Base-by-base conservation (phyloP, 2,329 filamentous ascomycete genomes). In the Thermochaetoides dissita region DNA sequence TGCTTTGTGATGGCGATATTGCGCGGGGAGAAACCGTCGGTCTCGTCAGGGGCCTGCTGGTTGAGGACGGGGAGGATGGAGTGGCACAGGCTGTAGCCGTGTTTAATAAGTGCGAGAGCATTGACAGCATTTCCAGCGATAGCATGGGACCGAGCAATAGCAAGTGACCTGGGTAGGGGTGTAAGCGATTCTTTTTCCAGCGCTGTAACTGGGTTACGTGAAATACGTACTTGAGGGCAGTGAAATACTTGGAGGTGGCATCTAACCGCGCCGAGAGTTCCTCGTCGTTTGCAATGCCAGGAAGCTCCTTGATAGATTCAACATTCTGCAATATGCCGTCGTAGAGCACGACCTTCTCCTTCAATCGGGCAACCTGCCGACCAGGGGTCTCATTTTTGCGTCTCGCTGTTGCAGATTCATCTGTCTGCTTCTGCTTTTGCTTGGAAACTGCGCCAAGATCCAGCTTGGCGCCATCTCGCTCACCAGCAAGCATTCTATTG, bases 241-340 rank as follows among this genome's bases (percentile, higher is more conserved):
- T 76, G 65, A 96, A 98, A 63, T 96, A 96, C 46, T 74, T 69
- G 32, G 74, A 71, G 51, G 85, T 89, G 31, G 77, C 77, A 43
- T 84, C 76, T n/a, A 98, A 67, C 58, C 91, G 85, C 37, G 72
- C 65, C 5, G 87, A 69, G 50, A 98, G 83, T 10, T 65, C 68
- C 34, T 77, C 72, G 55, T 98, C 91, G 35, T 86, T 82, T 32
- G 86, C 86, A 11, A 95, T 84, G 60, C 91, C 91, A 2, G 87
- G 83, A 10, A 98, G 71, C 46, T 94, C 86, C 53, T 83, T 85
- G 59, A 95, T 79, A 5, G 87, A 85, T 50, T 95, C 84, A 46
- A 98, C 69, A 60, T 86, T 95, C 62, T 95, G 85, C 24, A 95
- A 64, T 7, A 82, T 93, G 24, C 86, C 85, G 58, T 95, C 87